Conservation (phyloP, 306 rosid species). For the Begonia peltatifolia region DNA sequence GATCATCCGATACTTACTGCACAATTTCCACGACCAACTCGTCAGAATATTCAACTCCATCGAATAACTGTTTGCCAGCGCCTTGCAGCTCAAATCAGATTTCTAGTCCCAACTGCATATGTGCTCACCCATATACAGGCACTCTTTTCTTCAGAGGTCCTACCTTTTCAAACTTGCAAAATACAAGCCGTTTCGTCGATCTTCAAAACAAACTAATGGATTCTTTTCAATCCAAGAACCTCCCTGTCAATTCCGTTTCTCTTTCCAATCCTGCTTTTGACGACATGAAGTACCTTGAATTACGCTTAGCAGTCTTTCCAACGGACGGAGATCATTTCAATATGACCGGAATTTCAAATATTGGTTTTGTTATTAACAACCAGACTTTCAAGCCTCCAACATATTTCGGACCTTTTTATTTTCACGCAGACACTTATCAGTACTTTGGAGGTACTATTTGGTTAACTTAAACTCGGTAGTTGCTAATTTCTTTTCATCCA, state of each 20-base stretch:
- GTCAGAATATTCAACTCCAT: constrained; percentile 12
- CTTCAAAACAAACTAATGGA: constrained; percentile 18
- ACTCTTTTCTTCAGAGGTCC: constrained; percentile 41
- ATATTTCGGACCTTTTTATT: constrained; percentile 40
- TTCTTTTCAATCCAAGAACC: not conserved
- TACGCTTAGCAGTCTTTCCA: constrained; percentile 40
- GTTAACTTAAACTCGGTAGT: too few relatives aligned
- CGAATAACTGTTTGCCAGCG: constrained; percentile 19
- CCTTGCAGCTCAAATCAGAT: constrained; percentile 20
- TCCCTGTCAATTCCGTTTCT: constrained; percentile 37
- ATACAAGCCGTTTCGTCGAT: constrained; percentile 8
- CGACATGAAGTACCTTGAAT: constrained; percentile 16
- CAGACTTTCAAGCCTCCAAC: constrained; percentile 29
- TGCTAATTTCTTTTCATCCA: too few relatives aligned
- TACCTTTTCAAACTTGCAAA: constrained; percentile 33
- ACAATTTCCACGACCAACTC: constrained; percentile 6
- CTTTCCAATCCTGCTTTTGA: constrained; percentile 18
- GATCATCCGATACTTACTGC: constrained; percentile 23
- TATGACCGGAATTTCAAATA: constrained; percentile 17
- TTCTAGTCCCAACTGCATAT: constrained; percentile 52
- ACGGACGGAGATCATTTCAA: constrained; percentile 24
- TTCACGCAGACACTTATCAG: constrained; percentile 5
- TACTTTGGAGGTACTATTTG: constrained; percentile 17
- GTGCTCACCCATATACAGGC: constrained; percentile 57
- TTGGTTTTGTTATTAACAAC: constrained; percentile 36